A percentile compares a stretch with the other conserved stretches of the same genome.
phyloP scores from a whole-genome alignment of 345 rosid genomes.

The Atalantia buxifolia region DNA sequence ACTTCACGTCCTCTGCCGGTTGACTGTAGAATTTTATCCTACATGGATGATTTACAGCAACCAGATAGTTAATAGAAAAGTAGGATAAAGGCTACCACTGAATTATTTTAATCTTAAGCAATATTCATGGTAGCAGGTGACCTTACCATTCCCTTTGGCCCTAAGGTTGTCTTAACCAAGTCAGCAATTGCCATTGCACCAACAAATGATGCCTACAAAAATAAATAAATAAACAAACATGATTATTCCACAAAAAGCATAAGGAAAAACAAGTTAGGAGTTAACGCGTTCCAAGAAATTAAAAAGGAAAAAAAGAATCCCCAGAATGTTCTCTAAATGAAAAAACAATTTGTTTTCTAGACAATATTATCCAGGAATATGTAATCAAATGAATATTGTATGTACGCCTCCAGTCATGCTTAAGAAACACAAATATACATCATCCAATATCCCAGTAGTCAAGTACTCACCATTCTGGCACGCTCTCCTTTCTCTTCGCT shows the following conservation, averaged over 20 bases:
- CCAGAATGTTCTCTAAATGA: not conserved
- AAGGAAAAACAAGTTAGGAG: not conserved
- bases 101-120: not conserved
- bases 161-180: conserved; percentile 89
- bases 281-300: not conserved
- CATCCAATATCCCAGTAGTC: not conserved
- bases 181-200: conserved; percentile 96
- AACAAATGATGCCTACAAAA: conserved; percentile 72
- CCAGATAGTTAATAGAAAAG: not conserved
- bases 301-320: not conserved
- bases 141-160: conserved; percentile 96
- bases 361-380: not conserved
- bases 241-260: not conserved
- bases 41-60: conserved; percentile 15
- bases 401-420: not conserved
- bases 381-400: not conserved
- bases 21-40: conserved; percentile 97
- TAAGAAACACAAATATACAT: not conserved
- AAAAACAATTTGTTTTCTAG: not conserved
- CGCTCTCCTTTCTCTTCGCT: conserved; percentile 94
- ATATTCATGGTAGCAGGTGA: not conserved
- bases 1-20: conserved; percentile 82
- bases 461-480: conserved; percentile 80
- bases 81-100: not conserved
- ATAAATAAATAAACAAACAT: not conserved